These are phyloP conservation scores for Physcomitrellopsis africana DNA, from an alignment of 225 moss, liverwort and hornwort genomes.

Conservation along the genomic window DNA sequence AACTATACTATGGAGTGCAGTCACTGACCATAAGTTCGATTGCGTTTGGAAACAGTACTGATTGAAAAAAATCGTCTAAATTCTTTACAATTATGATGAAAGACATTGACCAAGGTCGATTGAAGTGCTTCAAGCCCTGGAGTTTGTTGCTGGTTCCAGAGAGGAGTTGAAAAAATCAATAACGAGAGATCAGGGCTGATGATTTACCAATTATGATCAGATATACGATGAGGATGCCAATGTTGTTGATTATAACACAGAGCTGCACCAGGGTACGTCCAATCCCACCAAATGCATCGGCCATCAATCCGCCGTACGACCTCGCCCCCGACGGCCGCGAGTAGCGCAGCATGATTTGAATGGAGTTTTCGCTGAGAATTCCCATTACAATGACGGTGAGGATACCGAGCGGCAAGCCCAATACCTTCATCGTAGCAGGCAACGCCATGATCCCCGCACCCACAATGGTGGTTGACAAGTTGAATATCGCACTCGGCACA, in stretches of 20 bases:
- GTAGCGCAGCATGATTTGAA: slow-evolving; percentile 74
- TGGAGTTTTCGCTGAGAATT: slow-evolving; percentile 71
- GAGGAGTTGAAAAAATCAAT: too few species aligned
- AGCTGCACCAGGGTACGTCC: slow-evolving; percentile 72
- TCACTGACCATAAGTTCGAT: too few species aligned
- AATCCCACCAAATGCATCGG: slow-evolving; percentile 55
- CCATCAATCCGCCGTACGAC: slow-evolving; percentile 91
- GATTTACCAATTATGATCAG: slow-evolving; percentile 81
- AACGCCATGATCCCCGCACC: slow-evolving; percentile 91
- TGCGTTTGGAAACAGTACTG: too few species aligned
- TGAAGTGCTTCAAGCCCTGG: not conserved
- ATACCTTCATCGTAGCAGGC: slow-evolving; percentile 90
- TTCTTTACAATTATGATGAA: too few species aligned
- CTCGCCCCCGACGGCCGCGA: slow-evolving; percentile 65
- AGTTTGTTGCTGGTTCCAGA: not conserved
- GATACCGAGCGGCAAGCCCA: slow-evolving; percentile 83
- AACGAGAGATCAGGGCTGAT: not conserved
- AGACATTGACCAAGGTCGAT: not conserved
- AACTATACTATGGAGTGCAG: not conserved
- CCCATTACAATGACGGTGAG: slow-evolving; percentile 65
- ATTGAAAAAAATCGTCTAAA: too few species aligned
- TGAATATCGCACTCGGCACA: slow-evolving; percentile 74
- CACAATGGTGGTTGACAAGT: slow-evolving; percentile 91
- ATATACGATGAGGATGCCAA: slow-evolving; percentile 88
- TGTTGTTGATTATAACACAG: slow-evolving; percentile 80